A percentile compares a stretch with the other conserved stretches of the same genome.
phyloP scores from a whole-genome alignment of 2,329 filamentous ascomycete genomes.

The Penicillium sp. region DNA sequence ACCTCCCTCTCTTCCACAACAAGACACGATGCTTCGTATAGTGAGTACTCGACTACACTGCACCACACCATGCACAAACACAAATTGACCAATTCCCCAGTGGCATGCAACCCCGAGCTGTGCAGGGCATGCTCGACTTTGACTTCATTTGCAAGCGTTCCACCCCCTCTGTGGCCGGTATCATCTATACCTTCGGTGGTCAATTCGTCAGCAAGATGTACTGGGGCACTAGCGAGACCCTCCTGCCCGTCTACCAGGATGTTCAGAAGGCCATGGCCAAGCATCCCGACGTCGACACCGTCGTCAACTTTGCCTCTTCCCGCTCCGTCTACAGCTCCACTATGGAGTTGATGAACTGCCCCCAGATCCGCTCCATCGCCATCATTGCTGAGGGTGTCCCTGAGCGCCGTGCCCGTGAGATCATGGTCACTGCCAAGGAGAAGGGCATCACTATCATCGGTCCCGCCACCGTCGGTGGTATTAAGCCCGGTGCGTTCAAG shows the following conservation, averaged over 20 bases:
- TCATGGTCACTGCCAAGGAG: constrained; percentile 91
- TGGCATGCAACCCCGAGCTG: constrained; percentile 91
- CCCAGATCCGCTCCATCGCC: constrained; percentile 97
- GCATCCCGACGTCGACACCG: constrained; percentile 93
- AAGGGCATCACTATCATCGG: constrained; percentile 99
- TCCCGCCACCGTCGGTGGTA: constrained; percentile 95
- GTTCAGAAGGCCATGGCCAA: constrained; percentile 89
- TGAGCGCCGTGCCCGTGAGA: constrained; percentile 95
- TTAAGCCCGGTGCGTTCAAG: constrained; percentile 99
- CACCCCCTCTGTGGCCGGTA: constrained; percentile 93
- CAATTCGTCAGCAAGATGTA: constrained; percentile 99
- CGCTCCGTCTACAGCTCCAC: constrained; percentile 98
- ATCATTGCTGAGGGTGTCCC: constrained; percentile 99
- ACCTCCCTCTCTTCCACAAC: constrained; percentile 93
- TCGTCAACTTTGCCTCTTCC: constrained; percentile 99
- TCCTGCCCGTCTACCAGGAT: constrained; percentile 96
- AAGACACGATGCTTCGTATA: constrained; percentile 99
- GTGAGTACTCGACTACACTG: constrained; percentile 44
- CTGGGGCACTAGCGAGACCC: constrained; percentile 99
- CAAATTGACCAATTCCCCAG: constrained; percentile 33
- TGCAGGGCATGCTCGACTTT: constrained; percentile 95
- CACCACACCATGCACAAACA: background rate
- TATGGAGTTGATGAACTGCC: constrained; percentile 95
- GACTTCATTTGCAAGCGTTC: constrained; percentile 99
- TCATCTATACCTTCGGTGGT: constrained; percentile 99